These are phyloP conservation scores for Silene latifolia DNA, from an alignment of 148 eudicot genomes.

Conservation along the genomic window DNA sequence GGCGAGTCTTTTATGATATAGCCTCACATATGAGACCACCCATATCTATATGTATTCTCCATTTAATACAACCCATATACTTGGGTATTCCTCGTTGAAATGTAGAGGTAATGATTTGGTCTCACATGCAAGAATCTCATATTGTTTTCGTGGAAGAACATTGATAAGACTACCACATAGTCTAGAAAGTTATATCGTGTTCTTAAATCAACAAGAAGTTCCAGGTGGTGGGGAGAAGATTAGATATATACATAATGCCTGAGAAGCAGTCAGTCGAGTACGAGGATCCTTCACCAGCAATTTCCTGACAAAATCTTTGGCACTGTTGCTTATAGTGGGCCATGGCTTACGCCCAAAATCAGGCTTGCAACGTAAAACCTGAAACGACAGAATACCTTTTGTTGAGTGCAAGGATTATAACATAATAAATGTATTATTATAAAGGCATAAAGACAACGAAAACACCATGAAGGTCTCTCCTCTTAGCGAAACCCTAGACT, in stretches of 20 bases:
- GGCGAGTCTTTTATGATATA: neutral
- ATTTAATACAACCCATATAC: too few relatives aligned
- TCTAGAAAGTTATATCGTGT: slow-evolving; percentile 2
- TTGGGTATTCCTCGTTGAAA: neutral
- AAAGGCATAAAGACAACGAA: neutral
- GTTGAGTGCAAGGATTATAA: neutral
- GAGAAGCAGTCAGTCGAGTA: slow-evolving; percentile 92
- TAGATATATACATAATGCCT: slow-evolving; percentile 78
- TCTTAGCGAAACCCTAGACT: too few relatives aligned
- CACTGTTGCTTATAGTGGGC: slow-evolving; percentile 72
- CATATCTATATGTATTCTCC: neutral
- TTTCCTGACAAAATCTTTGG: slow-evolving; percentile 87
- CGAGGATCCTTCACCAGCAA: slow-evolving; percentile 87
- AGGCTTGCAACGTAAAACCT: slow-evolving; percentile 92
- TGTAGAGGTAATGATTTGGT: neutral
- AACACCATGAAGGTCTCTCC: neutral
- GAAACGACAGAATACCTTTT: slow-evolving; percentile 20
- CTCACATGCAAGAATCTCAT: neutral
- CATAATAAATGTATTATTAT: neutral
- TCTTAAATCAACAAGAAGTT: neutral
- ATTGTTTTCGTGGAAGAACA: neutral
- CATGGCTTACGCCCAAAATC: slow-evolving; percentile 95
- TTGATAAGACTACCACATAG: neutral
- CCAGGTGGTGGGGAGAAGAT: slow-evolving; percentile 12
- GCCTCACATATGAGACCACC: neutral